A percentile compares a stretch with the other conserved stretches of the same genome.
Conservation (phyloP, 352 stramenopile species). For the Phytophthora europaea region DNA sequence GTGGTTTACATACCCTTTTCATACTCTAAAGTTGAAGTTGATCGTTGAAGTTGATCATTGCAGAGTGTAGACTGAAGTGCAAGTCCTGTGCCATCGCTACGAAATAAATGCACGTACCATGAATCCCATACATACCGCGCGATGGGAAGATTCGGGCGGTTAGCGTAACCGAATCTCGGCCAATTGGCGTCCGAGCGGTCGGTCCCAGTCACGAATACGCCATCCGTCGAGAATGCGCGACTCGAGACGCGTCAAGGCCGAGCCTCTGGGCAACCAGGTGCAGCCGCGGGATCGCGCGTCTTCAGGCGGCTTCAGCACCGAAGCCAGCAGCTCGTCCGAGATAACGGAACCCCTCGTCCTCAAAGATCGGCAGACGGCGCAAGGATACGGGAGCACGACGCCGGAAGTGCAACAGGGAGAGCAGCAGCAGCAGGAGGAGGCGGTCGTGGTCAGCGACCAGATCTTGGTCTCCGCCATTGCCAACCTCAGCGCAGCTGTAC, state of each 20-base stretch:
- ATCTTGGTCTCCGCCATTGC: conserved; percentile 79
- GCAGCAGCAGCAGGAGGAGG: neutral
- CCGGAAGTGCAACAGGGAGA: conserved; percentile 5
- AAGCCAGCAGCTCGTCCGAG: conserved; percentile 33
- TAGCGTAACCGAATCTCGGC: conserved; percentile 29
- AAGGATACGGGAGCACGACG: conserved; percentile 36
- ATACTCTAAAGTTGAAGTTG: conserved; percentile 27
- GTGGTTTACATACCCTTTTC: neutral
- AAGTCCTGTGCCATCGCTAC: neutral
- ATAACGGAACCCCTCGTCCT: conserved; percentile 28
- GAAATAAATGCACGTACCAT: neutral
- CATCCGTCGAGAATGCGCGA: conserved; percentile 14
- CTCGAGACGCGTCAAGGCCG: conserved; percentile 15
- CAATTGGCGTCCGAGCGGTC: conserved; percentile 14
- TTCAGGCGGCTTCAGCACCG: conserved; percentile 13
- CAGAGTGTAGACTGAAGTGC: neutral
- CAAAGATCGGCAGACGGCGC: conserved; percentile 25
- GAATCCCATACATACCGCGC: neutral
- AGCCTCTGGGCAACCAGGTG: conserved; percentile 22
- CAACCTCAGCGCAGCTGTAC: conserved; percentile 83
- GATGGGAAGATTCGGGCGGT: conserved; percentile 16
- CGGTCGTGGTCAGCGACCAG: conserved; percentile 45
- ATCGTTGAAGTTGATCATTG: neutral
- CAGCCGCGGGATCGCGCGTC: conserved; percentile 26
- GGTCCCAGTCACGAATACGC: conserved; percentile 28